These are phyloP conservation scores for Anisodus tanguticus DNA, from an alignment of 257 asterid genomes.

Conservation along the genomic window DNA sequence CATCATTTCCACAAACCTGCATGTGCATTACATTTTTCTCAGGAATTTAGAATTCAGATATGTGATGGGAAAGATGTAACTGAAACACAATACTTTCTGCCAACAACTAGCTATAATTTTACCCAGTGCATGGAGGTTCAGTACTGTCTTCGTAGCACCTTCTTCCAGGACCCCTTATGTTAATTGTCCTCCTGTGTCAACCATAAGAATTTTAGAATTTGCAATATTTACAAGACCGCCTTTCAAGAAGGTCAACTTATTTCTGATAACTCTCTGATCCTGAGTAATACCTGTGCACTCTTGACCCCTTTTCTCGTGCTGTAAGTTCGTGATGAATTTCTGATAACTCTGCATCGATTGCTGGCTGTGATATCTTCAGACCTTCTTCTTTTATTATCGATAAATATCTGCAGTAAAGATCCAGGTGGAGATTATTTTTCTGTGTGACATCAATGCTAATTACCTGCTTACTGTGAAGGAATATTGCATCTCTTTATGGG, in stretches of 20 bases:
- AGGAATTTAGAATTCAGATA: not conserved
- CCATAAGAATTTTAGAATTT: not conserved
- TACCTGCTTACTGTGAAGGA: not conserved
- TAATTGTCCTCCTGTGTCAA: slow-evolving; percentile 53
- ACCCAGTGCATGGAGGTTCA: slow-evolving; percentile 82
- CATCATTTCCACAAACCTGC: slow-evolving; percentile 85
- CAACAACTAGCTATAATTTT: slow-evolving; percentile 10
- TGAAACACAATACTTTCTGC: not conserved
- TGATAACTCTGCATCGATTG: slow-evolving; percentile 59
- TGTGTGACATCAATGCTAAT: not conserved
- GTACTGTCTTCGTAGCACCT: slow-evolving; percentile 55
- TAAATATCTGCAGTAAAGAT: slow-evolving; percentile 55
- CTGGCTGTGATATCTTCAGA: slow-evolving; percentile 88
- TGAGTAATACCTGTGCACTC: slow-evolving; percentile 59
- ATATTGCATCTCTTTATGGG: not conserved
- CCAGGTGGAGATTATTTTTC: not conserved
- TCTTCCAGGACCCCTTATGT: slow-evolving; percentile 49
- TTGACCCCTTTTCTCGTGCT: slow-evolving; percentile 50
- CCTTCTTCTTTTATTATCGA: slow-evolving; percentile 62
- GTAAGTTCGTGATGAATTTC: slow-evolving; percentile 72
- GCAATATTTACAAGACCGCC: not conserved
- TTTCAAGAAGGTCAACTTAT: not conserved
- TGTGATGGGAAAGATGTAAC: not conserved
- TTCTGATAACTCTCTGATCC: not conserved
- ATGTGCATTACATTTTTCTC: not conserved